Base-by-base conservation (phyloP, 345 rosid genomes). In the Eucalyptus dawsonii region DNA sequence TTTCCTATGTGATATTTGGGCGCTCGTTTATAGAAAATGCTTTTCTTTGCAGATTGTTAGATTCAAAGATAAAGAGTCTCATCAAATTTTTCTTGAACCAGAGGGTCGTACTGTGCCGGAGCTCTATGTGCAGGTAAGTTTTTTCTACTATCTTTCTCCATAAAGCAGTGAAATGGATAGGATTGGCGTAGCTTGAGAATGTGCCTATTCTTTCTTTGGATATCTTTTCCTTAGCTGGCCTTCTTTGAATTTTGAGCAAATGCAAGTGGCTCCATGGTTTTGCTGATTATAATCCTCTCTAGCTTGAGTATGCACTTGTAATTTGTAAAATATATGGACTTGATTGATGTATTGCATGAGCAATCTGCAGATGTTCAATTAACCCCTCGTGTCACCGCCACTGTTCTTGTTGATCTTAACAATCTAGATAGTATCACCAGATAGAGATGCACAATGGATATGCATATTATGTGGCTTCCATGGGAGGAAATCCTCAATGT, bases 21-120 rank as follows among this genome's bases (percentile, higher is more conserved):
- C 12, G 11, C 44, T 19, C 12, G 11, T 40, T 85, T 25, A 16
- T 44, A 40, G 47, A 29, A 87, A 42, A 45, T 85, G 42, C 34
- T 85, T 42, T 87, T 56, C 34, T 87, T 45, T 56, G 69, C 88
- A 89, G 99, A 95, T 97, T 92, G 99, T 97, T 90, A 96, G 99
- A 92, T 97, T 97, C 94, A 91, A 95, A 89, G 99, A 97, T 92
- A 97, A 97, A 91, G 99, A 97, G 91, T 97, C 99, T 86, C 99
- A 97, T 96, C 99, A 97, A 90, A 97, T 97, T 92, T 97, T 97
- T 92, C 99, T 97, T 16, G 99, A 97, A 92, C 99, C 99, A 86
- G 99, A 97, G 91, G 99, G 99, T 81, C 96, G 99, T 88, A 95
- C 91, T 90, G 99, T 97, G 90, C 99, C 98, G 24, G 99, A 97